Conservation (phyloP, 2,329 filamentous ascomycete genomes). For the Samsoniella hepiali region DNA sequence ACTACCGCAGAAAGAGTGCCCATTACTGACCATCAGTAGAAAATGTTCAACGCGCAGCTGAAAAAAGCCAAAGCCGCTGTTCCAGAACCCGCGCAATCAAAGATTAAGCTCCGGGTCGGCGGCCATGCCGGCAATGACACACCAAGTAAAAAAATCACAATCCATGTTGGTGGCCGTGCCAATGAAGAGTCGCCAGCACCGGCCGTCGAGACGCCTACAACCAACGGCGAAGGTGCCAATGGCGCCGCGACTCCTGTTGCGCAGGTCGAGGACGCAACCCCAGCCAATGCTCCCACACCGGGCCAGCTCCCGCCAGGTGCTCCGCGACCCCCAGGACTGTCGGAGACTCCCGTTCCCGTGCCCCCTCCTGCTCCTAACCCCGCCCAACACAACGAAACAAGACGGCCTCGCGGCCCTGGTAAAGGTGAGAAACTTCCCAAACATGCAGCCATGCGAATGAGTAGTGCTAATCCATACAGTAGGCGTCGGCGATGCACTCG, state of each 20-base stretch:
- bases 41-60: constrained; percentile 65
- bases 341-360: constrained; percentile 22
- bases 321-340: neutral
- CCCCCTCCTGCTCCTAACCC: constrained; percentile 25
- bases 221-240: constrained; percentile 21
- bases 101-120: constrained; percentile 76
- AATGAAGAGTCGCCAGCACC: constrained; percentile 52
- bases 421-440: constrained; percentile 36
- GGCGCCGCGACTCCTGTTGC: constrained; percentile 10
- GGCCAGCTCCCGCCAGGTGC: constrained; percentile 18
- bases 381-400: constrained; percentile 35
- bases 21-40: constrained; percentile 43
- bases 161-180: constrained; percentile 62
- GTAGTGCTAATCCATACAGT: constrained; percentile 24
- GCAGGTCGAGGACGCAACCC: constrained; percentile 5
- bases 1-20: too few species aligned
- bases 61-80: constrained; percentile 70
- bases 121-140: constrained; percentile 46
- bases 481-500: constrained; percentile 60
- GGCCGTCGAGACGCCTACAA: constrained; percentile 35
- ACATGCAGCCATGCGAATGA: neutral
- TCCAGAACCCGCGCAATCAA: constrained; percentile 67
- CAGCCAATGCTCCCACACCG: constrained; percentile 5
- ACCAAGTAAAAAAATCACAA: constrained; percentile 63
- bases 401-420: constrained; percentile 37